A percentile compares a stretch with the other conserved stretches of the same genome.
phyloP scores from a whole-genome alignment of 257 asterid genomes.

The Agastache rugosa region DNA sequence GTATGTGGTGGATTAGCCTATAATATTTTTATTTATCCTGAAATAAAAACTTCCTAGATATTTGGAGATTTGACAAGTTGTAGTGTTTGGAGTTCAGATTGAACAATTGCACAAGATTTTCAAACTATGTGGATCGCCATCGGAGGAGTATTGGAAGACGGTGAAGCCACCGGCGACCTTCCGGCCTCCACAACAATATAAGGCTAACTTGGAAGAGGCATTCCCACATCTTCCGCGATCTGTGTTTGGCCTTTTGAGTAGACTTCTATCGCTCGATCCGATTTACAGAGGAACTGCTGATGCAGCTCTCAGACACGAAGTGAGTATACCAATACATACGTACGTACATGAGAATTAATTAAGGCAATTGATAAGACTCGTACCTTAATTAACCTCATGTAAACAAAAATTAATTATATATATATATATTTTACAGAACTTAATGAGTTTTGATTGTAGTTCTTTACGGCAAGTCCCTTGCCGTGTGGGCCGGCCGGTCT shows the following conservation, averaged over 20 bases:
- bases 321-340: conserved; percentile 40
- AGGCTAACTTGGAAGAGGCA: conserved; percentile 56
- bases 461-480: conserved; percentile 64
- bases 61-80: not conserved
- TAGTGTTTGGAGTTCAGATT: conserved; percentile 43
- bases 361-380: not conserved
- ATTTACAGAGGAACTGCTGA: conserved; percentile 63
- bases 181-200: conserved; percentile 66
- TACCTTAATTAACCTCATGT: not conserved
- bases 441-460: conserved; percentile 45
- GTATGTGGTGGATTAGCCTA: no score
- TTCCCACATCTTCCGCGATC: conserved; percentile 63
- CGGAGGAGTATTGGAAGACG: conserved; percentile 80
- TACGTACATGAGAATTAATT: not conserved
- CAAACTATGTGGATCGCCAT: conserved; percentile 83
- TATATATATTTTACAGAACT: not conserved
- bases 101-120: conserved; percentile 85
- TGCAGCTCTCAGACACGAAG: conserved; percentile 60
- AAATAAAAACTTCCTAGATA: not conserved
- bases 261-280: conserved; percentile 71
- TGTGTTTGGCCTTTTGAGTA: conserved; percentile 51
- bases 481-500: conserved; percentile 61
- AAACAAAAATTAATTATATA: not conserved
- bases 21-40: not conserved
- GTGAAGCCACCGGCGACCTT: conserved; percentile 76